These are phyloP conservation scores for Scortechinia acanthostroma DNA, from an alignment of 2,329 filamentous ascomycete genomes.

Conservation along the genomic window DNA sequence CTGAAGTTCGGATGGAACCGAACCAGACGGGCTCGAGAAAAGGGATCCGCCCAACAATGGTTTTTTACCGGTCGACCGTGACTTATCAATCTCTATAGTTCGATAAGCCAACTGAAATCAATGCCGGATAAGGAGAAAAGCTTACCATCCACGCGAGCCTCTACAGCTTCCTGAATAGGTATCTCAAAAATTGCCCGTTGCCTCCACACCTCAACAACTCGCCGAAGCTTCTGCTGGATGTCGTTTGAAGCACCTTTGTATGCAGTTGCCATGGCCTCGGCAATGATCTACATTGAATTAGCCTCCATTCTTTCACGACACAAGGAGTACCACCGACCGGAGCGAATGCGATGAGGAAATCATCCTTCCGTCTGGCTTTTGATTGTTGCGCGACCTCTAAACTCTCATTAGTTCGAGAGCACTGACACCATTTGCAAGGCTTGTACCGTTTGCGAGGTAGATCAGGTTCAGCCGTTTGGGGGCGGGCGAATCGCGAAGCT, in stretches of 20 bases:
- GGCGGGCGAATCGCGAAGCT: constrained; percentile 78
- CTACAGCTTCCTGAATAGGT: constrained; percentile 74
- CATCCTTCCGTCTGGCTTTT: constrained; percentile 82
- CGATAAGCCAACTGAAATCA: constrained; percentile 7
- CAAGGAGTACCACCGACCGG: constrained; percentile 40
- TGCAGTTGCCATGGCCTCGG: constrained; percentile 80
- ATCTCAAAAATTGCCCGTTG: constrained; percentile 77
- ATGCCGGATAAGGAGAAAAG: constrained; percentile 5
- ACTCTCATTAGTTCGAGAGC: constrained; percentile 4
- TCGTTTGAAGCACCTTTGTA: constrained; percentile 85
- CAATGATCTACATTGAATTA: constrained; percentile 36
- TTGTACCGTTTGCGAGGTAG: constrained; percentile 86
- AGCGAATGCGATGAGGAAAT: constrained; percentile 86
- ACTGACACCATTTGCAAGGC: neutral
- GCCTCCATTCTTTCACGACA: neutral
- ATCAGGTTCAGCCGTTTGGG: constrained; percentile 83
- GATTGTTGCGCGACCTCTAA: constrained; percentile 93
- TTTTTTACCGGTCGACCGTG: constrained; percentile 21
- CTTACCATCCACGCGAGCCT: constrained; percentile 72
- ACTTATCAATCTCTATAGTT: constrained; percentile 51
- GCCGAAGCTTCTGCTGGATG: constrained; percentile 77
- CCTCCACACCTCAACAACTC: constrained; percentile 92
- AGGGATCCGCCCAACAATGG: constrained; percentile 52
- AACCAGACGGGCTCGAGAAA: constrained; percentile 48
- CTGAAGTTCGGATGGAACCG: constrained; percentile 70